Conservation (phyloP, 1,139 yeast genomes). For the Hansenula anomala region DNA sequence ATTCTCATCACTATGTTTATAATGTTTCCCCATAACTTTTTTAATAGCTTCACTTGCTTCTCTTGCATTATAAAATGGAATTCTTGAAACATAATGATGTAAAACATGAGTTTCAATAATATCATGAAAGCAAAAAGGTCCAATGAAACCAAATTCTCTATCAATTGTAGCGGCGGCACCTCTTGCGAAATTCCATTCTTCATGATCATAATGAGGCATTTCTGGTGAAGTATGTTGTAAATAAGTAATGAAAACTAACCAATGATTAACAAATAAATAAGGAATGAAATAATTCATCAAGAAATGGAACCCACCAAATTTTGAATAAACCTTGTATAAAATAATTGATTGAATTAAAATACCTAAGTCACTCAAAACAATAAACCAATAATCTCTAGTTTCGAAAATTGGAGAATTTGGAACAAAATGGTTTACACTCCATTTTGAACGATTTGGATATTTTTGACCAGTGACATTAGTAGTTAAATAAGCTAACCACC, state of each 20-base stretch:
- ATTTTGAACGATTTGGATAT: slow-evolving; percentile 46
- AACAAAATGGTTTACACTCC: slow-evolving; percentile 57
- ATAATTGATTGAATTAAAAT: slow-evolving; percentile 47
- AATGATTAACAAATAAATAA: slow-evolving; percentile 78
- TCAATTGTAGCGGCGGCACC: slow-evolving; percentile 90
- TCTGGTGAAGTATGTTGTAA: slow-evolving; percentile 81
- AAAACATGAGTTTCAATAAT: slow-evolving; percentile 87
- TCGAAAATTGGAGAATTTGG: slow-evolving; percentile 76
- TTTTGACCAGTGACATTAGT: slow-evolving; percentile 77
- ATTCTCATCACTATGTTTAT: slow-evolving; percentile 60
- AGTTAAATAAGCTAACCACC: slow-evolving; percentile 63
- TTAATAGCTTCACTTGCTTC: slow-evolving; percentile 74
- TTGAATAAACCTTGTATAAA: slow-evolving; percentile 59
- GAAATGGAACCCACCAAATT: slow-evolving; percentile 60
- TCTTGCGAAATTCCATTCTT: slow-evolving; percentile 80
- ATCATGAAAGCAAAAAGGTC: slow-evolving; percentile 79
- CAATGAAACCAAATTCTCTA: slow-evolving; percentile 78
- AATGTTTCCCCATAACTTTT: slow-evolving; percentile 80
- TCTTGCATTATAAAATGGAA: slow-evolving; percentile 83
- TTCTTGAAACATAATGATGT: slow-evolving; percentile 81
- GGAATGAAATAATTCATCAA: slow-evolving; percentile 73
- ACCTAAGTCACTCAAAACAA: slow-evolving; percentile 71
- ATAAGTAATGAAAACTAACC: slow-evolving; percentile 83
- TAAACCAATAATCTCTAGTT: slow-evolving; percentile 61
- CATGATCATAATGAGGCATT: slow-evolving; percentile 72